These are phyloP conservation scores for Acanthamoeba polyphaga DNA, from an alignment of 208 protist species.

Conservation along the genomic window DNA sequence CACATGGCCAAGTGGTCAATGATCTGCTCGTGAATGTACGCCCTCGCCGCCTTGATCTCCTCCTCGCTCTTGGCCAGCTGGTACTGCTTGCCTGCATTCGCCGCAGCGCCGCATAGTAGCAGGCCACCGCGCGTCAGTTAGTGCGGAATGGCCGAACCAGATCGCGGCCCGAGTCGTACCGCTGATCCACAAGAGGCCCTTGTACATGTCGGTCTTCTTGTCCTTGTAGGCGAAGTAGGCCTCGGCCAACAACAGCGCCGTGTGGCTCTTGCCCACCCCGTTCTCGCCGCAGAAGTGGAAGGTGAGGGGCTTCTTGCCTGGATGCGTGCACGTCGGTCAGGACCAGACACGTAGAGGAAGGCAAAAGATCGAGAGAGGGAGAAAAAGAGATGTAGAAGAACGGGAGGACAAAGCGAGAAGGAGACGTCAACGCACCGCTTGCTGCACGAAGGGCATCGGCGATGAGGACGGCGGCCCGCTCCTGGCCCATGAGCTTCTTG, in stretches of 20 bases:
- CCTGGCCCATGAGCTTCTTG: conserved; percentile 23
- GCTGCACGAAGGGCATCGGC: not conserved
- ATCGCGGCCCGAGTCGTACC: not conserved
- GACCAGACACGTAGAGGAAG: not conserved
- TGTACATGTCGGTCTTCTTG: conserved; percentile 8
- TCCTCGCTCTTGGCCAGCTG: conserved; percentile 34
- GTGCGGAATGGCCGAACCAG: not conserved
- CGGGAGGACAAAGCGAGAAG: not conserved
- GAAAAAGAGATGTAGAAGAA: not conserved
- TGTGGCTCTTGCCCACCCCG: conserved; percentile 56
- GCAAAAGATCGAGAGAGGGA: not conserved
- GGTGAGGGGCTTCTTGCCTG: conserved; percentile 47
- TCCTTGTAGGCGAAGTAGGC: conserved; percentile 49
- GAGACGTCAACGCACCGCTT: not conserved
- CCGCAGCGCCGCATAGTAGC: not conserved
- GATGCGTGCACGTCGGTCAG: not conserved
- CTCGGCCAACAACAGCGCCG: conserved; percentile 39
- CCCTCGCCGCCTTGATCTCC: not conserved
- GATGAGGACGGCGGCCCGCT: conserved; percentile 10
- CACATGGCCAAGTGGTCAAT: conserved; percentile 7
- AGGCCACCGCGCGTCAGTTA: not conserved
- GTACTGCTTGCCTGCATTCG: conserved; percentile 26
- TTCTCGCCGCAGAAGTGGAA: conserved; percentile 61
- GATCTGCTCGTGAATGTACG: conserved; percentile 46
- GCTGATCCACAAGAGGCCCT: conserved; percentile 43